Evolutionary conservation across 495 filamentous ascomycete genomes (phyloP).

Genomic region (Neurospora sp.): DNA sequence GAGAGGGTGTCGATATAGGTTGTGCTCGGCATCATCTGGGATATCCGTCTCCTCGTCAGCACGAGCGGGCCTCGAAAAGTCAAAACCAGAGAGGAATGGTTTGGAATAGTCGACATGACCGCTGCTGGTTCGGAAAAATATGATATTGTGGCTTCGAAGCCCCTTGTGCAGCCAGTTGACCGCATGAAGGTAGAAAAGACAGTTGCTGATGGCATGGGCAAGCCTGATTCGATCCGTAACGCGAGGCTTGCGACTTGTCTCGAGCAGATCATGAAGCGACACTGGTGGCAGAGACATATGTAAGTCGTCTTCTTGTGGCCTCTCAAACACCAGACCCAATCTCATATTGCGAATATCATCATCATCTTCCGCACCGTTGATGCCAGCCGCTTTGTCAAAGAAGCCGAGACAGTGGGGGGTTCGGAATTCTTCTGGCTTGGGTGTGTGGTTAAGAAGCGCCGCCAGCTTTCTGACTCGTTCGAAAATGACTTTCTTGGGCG

Average conservation of each 20-base stretch:
- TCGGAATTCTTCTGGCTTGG: constrained; percentile 32
- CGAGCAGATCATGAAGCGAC: constrained; percentile 25
- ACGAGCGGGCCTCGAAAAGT: constrained; percentile 43
- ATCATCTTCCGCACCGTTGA: constrained; percentile 13
- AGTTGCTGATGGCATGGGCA: constrained; percentile 30
- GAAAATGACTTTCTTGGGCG: constrained; percentile 26
- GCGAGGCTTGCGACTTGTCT: constrained; percentile 15
- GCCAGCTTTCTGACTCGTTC: constrained; percentile 30
- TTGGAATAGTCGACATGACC: constrained; percentile 20
- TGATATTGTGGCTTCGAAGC: constrained; percentile 44
- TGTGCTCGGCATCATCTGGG: constrained; percentile 32
- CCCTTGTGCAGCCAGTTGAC: constrained; percentile 56
- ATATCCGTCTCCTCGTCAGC: constrained; percentile 42
- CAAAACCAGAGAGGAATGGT: constrained; percentile 45
- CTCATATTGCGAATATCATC: constrained; percentile 26
- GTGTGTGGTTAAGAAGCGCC: constrained; percentile 29
- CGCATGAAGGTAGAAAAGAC: constrained; percentile 38
- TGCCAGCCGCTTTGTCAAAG: constrained; percentile 26
- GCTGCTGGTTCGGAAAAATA: constrained; percentile 35
- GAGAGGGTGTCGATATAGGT: constrained; percentile 41
- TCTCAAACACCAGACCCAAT: constrained; percentile 28
- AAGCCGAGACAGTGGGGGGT: constrained; percentile 36
- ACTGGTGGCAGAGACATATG: constrained; percentile 23
- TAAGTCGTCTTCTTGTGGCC: constrained; percentile 20
- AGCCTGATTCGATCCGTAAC: constrained; percentile 28